Evolutionary conservation across 306 rosid genomes (phyloP).

Genomic region (Mucuna pruriens): DNA sequence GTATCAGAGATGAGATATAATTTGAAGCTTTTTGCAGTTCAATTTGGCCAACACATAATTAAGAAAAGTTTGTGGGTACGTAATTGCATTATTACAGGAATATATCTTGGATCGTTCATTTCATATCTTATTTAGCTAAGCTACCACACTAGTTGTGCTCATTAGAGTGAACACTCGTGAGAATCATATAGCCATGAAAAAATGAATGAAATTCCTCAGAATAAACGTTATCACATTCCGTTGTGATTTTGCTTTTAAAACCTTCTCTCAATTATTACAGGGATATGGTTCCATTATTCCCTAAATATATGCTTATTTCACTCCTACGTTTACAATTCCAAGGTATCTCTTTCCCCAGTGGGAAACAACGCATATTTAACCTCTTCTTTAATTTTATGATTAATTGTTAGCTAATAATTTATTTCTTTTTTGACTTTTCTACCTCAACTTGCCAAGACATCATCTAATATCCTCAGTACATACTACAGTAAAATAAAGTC

Average conservation of each 20-base stretch:
- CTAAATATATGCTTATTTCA: conserved; percentile 37
- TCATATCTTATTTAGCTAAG: not conserved
- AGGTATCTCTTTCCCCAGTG: conserved; percentile 4
- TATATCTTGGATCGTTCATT: not conserved
- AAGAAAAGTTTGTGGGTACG: not conserved
- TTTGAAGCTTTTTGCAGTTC: not conserved
- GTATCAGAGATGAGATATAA: conserved; percentile 20
- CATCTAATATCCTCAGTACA: too few species aligned
- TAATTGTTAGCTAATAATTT: not conserved
- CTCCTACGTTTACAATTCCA: conserved; percentile 30
- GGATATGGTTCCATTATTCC: conserved; percentile 62
- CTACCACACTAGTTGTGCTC: not conserved
- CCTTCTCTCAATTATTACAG: conserved; percentile 42
- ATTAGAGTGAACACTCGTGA: not conserved
- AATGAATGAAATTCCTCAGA: conserved; percentile 18
- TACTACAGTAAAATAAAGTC: not conserved
- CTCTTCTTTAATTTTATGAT: too few species aligned
- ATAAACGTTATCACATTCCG: conserved; percentile 4
- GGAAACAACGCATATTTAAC: conserved; percentile 7
- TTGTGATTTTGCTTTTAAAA: conserved; percentile 18
- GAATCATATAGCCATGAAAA: not conserved
- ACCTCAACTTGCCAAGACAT: not conserved
- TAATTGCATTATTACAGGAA: conserved; percentile 14
- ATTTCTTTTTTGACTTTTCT: not conserved
- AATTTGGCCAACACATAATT: conserved; percentile 9